Evolutionary conservation across 495 filamentous ascomycete genomes (phyloP), one percentile per base, ranked within the genome.

Genomic region (Daldinia vernicosa): DNA sequence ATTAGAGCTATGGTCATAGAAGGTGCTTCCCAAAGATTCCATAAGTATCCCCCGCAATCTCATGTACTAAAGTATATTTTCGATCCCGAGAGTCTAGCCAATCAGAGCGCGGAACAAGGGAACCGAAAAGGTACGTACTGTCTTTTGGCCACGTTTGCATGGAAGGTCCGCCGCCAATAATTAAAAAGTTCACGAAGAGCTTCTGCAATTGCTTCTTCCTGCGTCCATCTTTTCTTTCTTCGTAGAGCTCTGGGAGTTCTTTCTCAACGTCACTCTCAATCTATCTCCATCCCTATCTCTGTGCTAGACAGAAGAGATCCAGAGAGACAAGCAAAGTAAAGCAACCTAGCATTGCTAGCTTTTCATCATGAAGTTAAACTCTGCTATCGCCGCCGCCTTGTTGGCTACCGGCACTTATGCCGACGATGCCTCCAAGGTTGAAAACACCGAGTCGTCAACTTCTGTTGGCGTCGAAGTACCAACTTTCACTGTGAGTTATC

Each of bases 401-500:
- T 81, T 94, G 57, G 82, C 80, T 71, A 88, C 91, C 77, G 85
- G 87, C 63, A 92, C 87, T 74, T 86, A 87, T 77, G 93, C 92
- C 68, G 91, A 94, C 77, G 92, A 84, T 37, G 74, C 85, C 66
- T 89, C 91, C 74, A 86, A 89, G 76, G 82, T 83, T 59, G 72
- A 84, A 54, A 78, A 74, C 70, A 75, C 78, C 22, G 83, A 87
- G 76, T 82, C 89, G 14, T 86, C 92, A 26, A 81, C 87, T 43
- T 83, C 89, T 63, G 82, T 84, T 26, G 80, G 81, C 47, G 70
- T 78, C 45, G 85, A 89, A 78, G 89, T 91, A 73, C 94, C 95
- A 24, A 93, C 90, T 54, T 98, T 97, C 79, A 97, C 94, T 62
- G 94, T 97, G 83, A 84, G 93, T 83, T 27, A n/a, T 59, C 26